Conservation (phyloP, 805 yeast genomes). For the Metschnikowia reukaufii region DNA sequence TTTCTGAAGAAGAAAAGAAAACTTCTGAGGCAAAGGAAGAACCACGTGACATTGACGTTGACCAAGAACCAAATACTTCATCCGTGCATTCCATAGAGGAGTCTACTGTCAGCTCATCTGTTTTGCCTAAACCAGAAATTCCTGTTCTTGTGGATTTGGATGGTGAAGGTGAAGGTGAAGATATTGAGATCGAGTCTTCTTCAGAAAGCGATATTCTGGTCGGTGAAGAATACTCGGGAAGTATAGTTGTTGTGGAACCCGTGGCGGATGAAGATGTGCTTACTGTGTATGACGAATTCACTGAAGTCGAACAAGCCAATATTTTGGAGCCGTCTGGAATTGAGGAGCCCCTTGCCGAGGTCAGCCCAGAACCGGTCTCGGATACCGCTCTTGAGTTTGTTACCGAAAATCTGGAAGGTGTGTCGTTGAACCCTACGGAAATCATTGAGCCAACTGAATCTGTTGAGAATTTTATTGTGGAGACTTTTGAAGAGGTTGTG, state of each 20-base stretch:
- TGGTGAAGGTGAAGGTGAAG: no score
- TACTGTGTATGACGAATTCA: conserved; percentile 12
- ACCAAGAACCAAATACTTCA: neutral
- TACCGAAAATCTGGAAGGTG: conserved; percentile 1
- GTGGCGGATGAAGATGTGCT: conserved; percentile 8
- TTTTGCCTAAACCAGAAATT: conserved; percentile 7
- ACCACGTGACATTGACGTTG: neutral
- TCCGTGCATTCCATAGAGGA: no score
- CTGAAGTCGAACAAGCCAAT: conserved; percentile 13
- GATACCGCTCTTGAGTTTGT: conserved; percentile 3
- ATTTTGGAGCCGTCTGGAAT: conserved; percentile 14
- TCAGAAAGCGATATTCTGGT: conserved; percentile 1
- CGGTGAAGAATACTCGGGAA: neutral
- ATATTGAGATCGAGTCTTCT: neutral
- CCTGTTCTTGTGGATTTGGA: no score
- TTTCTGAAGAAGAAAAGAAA: neutral
- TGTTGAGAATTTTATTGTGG: conserved; percentile 1
- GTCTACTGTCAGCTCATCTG: neutral
- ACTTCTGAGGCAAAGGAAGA: neutral
- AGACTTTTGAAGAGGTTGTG: conserved; percentile 11
- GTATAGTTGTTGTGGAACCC: conserved; percentile 13
- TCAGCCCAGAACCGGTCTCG: neutral
- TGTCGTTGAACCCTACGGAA: conserved; percentile 5
- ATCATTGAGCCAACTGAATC: conserved; percentile 16
- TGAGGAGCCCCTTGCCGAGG: conserved; percentile 8